Conservation (phyloP, 2,329 filamentous ascomycete species). For the Calonectria naviculata region DNA sequence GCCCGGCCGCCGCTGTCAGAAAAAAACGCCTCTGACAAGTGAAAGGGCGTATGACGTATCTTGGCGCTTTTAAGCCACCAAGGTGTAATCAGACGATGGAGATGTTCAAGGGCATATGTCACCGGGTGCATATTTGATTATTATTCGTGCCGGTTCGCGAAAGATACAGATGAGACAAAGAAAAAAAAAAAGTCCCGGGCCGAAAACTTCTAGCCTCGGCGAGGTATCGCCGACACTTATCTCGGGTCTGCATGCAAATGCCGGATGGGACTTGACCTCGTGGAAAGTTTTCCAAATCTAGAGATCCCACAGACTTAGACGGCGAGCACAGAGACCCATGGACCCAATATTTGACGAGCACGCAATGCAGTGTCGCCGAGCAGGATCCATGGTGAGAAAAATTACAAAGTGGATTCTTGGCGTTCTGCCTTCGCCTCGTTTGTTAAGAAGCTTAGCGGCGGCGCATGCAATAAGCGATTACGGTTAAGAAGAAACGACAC, state of each 20-base stretch:
- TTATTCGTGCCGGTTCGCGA: background rate
- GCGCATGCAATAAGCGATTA: background rate
- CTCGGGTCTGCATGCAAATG: slow-evolving; percentile 12
- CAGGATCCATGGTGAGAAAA: background rate
- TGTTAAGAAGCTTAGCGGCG: background rate
- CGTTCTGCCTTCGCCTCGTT: background rate
- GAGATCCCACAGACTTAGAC: background rate
- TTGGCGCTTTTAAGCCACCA: background rate
- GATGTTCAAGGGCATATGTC: background rate
- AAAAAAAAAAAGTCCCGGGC: background rate
- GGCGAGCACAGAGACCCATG: background rate
- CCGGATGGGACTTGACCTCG: slow-evolving; percentile 10
- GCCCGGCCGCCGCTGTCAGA: background rate
- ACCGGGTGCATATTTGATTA: background rate
- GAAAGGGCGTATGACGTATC: background rate
- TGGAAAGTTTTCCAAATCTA: background rate
- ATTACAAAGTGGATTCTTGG: background rate
- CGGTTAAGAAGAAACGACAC: background rate
- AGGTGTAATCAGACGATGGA: background rate
- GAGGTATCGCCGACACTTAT: slow-evolving; percentile 13
- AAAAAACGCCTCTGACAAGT: background rate
- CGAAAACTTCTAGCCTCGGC: background rate
- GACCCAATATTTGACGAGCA: background rate
- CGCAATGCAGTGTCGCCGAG: background rate
- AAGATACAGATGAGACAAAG: background rate